These are phyloP conservation scores for Colletotrichum liaoningense DNA, from an alignment of 2,329 filamentous ascomycete species.

Conservation along the genomic window DNA sequence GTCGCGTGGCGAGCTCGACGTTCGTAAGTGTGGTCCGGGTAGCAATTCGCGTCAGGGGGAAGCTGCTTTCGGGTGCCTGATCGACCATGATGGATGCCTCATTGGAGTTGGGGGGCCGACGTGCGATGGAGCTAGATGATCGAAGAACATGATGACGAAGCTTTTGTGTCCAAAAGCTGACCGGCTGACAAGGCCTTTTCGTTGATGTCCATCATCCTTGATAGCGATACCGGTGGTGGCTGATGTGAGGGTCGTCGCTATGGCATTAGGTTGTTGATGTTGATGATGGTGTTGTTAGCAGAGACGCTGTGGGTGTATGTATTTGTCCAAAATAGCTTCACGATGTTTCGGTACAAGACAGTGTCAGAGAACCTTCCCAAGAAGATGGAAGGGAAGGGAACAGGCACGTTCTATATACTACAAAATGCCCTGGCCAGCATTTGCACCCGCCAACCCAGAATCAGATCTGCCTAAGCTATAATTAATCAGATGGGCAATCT, in stretches of 20 bases:
- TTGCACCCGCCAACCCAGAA: neutral
- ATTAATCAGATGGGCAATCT: slow-evolving; percentile 30
- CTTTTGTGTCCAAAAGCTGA: neutral
- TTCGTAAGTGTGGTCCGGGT: neutral
- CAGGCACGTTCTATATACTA: slow-evolving; percentile 3
- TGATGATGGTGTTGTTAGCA: neutral
- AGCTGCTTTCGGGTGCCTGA: neutral
- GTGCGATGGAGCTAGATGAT: neutral
- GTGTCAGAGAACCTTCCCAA: neutral
- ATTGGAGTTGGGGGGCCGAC: neutral
- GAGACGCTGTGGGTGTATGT: neutral
- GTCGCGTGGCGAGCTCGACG: neutral
- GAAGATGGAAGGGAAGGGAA: neutral
- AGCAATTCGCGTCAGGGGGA: neutral
- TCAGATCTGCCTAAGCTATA: slow-evolving; percentile 22
- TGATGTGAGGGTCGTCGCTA: neutral
- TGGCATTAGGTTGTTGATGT: neutral
- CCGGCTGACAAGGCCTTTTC: neutral
- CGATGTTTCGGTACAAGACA: neutral
- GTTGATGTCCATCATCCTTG: neutral
- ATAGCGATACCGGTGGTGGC: too few relatives aligned
- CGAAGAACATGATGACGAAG: neutral
- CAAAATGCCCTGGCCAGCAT: neutral
- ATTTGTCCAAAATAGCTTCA: neutral
- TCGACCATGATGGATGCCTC: neutral